Conservation (phyloP, 176 grass and related monocot genomes). For the Bonia amplexicaulis region DNA sequence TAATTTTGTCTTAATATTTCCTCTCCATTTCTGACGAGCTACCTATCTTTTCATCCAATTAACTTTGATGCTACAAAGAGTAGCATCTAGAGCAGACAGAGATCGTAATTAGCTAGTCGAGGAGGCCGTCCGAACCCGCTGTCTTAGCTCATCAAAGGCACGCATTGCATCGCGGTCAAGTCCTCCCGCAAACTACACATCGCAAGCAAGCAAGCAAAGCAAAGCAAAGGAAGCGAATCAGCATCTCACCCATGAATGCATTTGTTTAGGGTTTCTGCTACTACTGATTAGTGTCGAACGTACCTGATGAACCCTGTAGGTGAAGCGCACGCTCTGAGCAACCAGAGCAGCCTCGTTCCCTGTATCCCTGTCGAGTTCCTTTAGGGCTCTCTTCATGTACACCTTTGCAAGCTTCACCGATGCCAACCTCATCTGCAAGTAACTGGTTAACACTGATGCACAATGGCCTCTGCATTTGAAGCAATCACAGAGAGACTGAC, state of each 20-base stretch:
- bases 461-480: neutral
- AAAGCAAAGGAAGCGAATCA: neutral
- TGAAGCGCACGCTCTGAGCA: slow-evolving; percentile 73
- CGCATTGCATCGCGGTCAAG: slow-evolving; percentile 26
- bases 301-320: slow-evolving; percentile 85
- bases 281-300: too few relatives aligned
- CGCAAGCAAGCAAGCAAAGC: neutral
- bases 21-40: too few relatives aligned
- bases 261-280: neutral
- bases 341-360: slow-evolving; percentile 53
- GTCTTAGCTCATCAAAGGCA: slow-evolving; percentile 62
- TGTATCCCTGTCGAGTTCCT: slow-evolving; percentile 68
- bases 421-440: slow-evolving; percentile 63
- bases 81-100: too few relatives aligned
- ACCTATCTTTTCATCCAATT: too few relatives aligned
- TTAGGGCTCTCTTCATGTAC: slow-evolving; percentile 67
- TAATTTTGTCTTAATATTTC: too few relatives aligned
- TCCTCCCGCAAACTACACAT: slow-evolving; percentile 34
- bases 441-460: neutral
- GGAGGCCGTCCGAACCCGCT: slow-evolving; percentile 18
- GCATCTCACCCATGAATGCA: neutral
- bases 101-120: too few relatives aligned
- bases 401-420: slow-evolving; percentile 78
- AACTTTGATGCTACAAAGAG: too few relatives aligned
- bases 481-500: neutral